Percentiles rank a stretch among this genome's conserved stretches.
phyloP scores from a whole-genome alignment of 352 stramenopile genomes.

The Peronospora tabacina region DNA sequence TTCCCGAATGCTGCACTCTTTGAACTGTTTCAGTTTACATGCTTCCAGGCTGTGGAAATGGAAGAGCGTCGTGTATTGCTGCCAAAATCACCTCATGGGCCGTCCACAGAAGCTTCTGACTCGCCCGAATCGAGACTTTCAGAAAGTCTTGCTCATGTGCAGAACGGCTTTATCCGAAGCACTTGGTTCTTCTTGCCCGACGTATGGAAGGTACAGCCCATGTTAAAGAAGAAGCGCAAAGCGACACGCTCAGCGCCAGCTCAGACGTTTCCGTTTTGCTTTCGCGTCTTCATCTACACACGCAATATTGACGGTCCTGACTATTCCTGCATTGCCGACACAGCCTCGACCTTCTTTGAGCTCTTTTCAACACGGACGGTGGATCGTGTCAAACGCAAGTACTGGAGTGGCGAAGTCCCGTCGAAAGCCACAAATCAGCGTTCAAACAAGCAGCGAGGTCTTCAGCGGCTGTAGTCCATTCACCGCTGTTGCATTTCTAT shows the following conservation, averaged over 20 bases:
- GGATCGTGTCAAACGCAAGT: conserved; percentile 74
- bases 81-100: conserved; percentile 9
- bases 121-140: neutral
- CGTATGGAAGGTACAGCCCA: conserved; percentile 84
- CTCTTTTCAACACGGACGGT: conserved; percentile 80
- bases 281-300: conserved; percentile 68
- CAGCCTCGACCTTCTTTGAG: conserved; percentile 73
- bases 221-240: conserved; percentile 87
- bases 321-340: conserved; percentile 49
- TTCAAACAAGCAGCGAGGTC: conserved; percentile 7
- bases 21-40: conserved; percentile 68
- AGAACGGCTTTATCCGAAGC: conserved; percentile 36
- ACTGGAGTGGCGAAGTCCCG: conserved; percentile 31
- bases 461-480: conserved; percentile 14
- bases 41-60: conserved; percentile 79
- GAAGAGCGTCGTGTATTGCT: conserved; percentile 49
- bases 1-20: conserved; percentile 46
- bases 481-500: conserved; percentile 11
- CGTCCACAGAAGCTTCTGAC: neutral
- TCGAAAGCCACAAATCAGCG: conserved; percentile 4
- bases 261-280: conserved; percentile 86
- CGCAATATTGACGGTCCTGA: conserved; percentile 16
- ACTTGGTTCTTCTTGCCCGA: conserved; percentile 85
- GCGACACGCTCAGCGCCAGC: conserved; percentile 66
- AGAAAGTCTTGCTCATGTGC: neutral